phyloP scores from a whole-genome alignment of 768 basidiomycete species.

The Pleurotus tuoliensis region DNA sequence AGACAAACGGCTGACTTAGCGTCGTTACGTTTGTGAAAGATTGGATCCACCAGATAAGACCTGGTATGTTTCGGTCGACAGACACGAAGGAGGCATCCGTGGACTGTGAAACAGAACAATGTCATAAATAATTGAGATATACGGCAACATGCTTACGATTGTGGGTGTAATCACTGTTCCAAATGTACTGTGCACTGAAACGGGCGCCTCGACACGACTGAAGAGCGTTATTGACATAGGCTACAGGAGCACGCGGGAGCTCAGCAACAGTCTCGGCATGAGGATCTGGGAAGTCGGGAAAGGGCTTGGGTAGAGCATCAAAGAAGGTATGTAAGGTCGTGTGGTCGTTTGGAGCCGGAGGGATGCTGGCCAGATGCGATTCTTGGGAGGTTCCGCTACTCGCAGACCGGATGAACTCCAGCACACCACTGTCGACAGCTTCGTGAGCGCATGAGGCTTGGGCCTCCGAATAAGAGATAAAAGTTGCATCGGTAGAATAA shows the following conservation, averaged over 20 bases:
- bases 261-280: conserved; percentile 38
- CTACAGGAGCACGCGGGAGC: conserved; percentile 42
- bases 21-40: conserved; percentile 56
- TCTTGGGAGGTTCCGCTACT: conserved; percentile 44
- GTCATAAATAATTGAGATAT: conserved; percentile 6
- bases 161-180: conserved; percentile 33
- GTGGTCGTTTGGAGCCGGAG: neutral
- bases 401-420: conserved; percentile 56
- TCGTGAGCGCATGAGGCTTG: conserved; percentile 48
- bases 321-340: conserved; percentile 52
- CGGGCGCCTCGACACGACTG: conserved; percentile 51
- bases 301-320: conserved; percentile 62
- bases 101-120: conserved; percentile 31
- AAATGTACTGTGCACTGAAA: conserved; percentile 37
- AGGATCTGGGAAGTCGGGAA: conserved; percentile 46
- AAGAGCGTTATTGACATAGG: conserved; percentile 47
- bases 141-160: conserved; percentile 34
- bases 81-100: conserved; percentile 62
- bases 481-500: conserved; percentile 46
- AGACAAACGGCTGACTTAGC: conserved; percentile 70
- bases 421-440: conserved; percentile 49
- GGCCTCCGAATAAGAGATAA: conserved; percentile 39
- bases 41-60: conserved; percentile 61
- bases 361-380: neutral
- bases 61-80: conserved; percentile 46